Conservation (phyloP, 202 grass and related monocot species). For the Brachypodium distachyon region DNA sequence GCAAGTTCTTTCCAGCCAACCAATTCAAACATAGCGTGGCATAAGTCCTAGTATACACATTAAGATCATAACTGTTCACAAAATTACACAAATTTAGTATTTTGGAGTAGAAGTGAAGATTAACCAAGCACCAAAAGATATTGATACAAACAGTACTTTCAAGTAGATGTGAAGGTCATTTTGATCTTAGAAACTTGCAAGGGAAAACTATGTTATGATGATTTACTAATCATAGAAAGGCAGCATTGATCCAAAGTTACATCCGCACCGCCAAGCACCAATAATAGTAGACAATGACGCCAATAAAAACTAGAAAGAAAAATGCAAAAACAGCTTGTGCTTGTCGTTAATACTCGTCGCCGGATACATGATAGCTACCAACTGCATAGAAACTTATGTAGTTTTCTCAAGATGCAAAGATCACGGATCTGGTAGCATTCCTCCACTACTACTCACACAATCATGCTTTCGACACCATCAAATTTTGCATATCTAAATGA, state of each 20-base stretch:
- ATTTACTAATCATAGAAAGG: neutral
- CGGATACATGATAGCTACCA: neutral
- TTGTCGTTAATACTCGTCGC: neutral
- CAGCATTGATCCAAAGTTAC: neutral
- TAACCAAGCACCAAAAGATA: neutral
- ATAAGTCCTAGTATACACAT: neutral
- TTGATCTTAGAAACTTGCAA: neutral
- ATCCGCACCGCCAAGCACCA: neutral
- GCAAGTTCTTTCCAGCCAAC: neutral
- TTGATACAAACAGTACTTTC: neutral
- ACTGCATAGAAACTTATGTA: neutral
- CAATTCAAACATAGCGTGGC: neutral
- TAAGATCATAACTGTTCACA: neutral
- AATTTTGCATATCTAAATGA: neutral
- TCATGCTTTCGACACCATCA: neutral
- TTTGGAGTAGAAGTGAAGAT: neutral
- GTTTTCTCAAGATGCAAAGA: conserved; percentile 7
- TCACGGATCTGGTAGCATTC: neutral
- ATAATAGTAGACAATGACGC: neutral
- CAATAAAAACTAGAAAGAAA: conserved; percentile 2
- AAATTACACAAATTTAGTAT: neutral
- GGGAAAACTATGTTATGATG: neutral
- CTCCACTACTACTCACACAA: neutral
- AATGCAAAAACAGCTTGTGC: neutral
- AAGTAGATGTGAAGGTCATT: neutral